phyloP scores from a whole-genome alignment of 2,329 filamentous ascomycete genomes.

The Ophiocordyceps sinensis region DNA sequence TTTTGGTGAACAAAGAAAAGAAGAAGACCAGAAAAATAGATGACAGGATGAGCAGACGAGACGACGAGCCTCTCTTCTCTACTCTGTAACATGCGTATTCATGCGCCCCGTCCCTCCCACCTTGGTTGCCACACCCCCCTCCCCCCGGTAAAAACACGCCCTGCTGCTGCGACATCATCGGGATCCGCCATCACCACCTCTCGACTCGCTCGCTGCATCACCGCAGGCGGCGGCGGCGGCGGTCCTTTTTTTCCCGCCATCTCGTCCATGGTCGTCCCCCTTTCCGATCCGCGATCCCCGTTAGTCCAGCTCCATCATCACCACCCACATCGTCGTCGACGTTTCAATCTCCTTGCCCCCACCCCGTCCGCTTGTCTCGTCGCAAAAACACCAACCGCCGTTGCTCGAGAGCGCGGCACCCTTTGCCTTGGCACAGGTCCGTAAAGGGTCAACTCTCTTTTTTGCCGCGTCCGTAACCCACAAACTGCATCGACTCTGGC shows the following conservation, averaged over 20 bases:
- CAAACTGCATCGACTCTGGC: neutral
- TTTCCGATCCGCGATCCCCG: neutral
- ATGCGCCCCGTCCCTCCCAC: too few species aligned
- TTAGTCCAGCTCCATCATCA: neutral
- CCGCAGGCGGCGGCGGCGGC: neutral
- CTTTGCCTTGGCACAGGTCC: neutral
- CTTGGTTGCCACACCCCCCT: neutral
- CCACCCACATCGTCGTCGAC: neutral
- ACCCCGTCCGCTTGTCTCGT: neutral
- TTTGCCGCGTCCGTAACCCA: neutral
- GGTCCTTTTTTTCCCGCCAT: neutral
- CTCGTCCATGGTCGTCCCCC: neutral
- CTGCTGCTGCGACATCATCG: conserved; percentile 4
- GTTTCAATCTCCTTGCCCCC: neutral
- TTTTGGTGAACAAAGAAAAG: too few species aligned
- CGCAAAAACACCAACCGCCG: neutral
- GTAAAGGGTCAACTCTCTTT: neutral
- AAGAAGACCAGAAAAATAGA: neutral
- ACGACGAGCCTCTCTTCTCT: too few species aligned
- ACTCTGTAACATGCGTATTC: too few species aligned
- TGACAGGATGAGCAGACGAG: too few species aligned
- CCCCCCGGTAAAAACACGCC: neutral
- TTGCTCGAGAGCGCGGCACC: neutral
- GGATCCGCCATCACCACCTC: neutral
- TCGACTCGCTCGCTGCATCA: conserved; percentile 2